Percentiles rank a stretch among this genome's conserved stretches.
phyloP scores from a whole-genome alignment of 352 stramenopile species.

The Halophytophthora polymorphica region DNA sequence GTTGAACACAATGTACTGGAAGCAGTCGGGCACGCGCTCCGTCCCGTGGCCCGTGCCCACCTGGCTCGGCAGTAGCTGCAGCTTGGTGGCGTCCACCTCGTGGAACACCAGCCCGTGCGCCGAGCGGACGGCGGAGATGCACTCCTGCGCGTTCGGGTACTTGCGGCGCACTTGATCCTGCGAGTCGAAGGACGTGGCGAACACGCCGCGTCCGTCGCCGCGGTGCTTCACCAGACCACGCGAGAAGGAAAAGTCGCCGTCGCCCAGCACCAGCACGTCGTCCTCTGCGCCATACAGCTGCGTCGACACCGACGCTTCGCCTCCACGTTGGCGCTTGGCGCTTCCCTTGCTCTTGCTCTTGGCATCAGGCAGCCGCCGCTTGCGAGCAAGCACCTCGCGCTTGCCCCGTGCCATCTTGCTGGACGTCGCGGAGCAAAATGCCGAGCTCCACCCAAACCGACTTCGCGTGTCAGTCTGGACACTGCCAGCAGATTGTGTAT shows the following conservation, averaged over 20 bases:
- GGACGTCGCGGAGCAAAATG: constrained; percentile 24
- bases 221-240: constrained; percentile 64
- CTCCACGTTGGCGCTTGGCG: constrained; percentile 28
- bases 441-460: background rate
- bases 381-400: constrained; percentile 25
- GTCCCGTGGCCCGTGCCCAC: constrained; percentile 17
- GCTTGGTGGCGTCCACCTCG: constrained; percentile 79
- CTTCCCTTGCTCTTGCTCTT: constrained; percentile 4
- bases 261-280: constrained; percentile 69
- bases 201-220: constrained; percentile 44
- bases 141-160: constrained; percentile 73
- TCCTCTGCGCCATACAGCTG: constrained; percentile 57
- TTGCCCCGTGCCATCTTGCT: constrained; percentile 32
- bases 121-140: constrained; percentile 50
- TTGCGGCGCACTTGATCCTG: constrained; percentile 59
- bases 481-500: no score
- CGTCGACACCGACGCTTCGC: background rate
- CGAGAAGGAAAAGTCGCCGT: constrained; percentile 86
- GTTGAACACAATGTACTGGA: constrained; percentile 88
- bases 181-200: constrained; percentile 81
- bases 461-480: no score
- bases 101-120: constrained; percentile 57
- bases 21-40: constrained; percentile 41
- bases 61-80: constrained; percentile 45
- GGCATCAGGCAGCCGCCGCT: constrained; percentile 6